Evolutionary conservation across 2,329 filamentous ascomycete genomes (phyloP).

Genomic region (Aspergillus versicolor): DNA sequence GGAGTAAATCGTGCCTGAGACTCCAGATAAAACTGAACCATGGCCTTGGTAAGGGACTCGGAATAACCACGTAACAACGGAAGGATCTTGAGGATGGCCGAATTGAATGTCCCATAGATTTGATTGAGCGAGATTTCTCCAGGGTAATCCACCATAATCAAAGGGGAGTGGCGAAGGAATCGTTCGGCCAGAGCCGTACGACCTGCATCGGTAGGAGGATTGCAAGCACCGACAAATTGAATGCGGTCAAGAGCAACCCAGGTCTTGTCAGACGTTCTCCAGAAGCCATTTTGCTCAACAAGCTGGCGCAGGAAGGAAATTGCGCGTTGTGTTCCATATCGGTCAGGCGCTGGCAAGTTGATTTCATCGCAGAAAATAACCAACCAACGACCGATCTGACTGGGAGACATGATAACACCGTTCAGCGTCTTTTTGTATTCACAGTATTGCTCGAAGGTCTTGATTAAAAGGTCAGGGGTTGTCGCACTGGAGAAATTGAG

Average conservation of each 20-base stretch:
- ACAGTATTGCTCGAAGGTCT: constrained; percentile 99
- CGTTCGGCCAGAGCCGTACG: constrained; percentile 90
- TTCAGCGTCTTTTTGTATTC: constrained; percentile 99
- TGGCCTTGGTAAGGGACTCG: constrained; percentile 89
- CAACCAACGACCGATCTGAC: constrained; percentile 95
- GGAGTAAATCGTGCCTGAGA: constrained; percentile 94
- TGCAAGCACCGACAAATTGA: constrained; percentile 98
- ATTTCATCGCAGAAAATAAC: constrained; percentile 99
- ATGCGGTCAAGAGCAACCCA: constrained; percentile 98
- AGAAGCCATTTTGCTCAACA: constrained; percentile 98
- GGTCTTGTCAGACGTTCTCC: constrained; percentile 93
- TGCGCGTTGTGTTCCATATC: constrained; percentile 93
- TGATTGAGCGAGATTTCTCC: constrained; percentile 91
- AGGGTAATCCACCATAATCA: constrained; percentile 99
- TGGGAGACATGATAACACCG: constrained; percentile 91
- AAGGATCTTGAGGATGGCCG: constrained; percentile 92
- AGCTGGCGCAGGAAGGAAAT: constrained; percentile 97
- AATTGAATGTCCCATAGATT: constrained; percentile 98
- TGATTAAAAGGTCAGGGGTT: constrained; percentile 94
- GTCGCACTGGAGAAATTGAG: constrained; percentile 99
- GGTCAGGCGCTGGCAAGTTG: constrained; percentile 95
- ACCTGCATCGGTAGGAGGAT: constrained; percentile 94
- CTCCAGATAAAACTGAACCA: constrained; percentile 95
- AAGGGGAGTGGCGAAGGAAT: constrained; percentile 94
- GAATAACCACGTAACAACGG: constrained; percentile 93